These are phyloP conservation scores for Aspergillus sparsus DNA, from an alignment of 495 filamentous ascomycete genomes.

Conservation along the genomic window DNA sequence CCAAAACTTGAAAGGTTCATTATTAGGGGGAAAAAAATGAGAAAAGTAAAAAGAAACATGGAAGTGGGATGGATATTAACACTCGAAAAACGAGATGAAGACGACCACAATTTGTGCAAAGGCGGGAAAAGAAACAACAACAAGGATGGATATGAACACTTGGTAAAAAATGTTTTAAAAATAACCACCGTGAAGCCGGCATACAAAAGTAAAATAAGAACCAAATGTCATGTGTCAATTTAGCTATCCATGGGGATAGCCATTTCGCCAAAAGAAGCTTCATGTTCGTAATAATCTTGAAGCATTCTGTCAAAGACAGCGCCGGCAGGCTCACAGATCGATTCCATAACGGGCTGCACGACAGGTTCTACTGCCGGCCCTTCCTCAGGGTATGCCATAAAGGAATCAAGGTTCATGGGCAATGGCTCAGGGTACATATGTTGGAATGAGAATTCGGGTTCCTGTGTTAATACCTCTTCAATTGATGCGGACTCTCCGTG, in stretches of 20 bases:
- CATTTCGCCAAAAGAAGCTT: neutral
- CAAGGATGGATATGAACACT: neutral
- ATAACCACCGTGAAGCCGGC: too few relatives aligned
- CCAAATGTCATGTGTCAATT: neutral
- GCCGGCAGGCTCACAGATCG: neutral
- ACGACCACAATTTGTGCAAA: neutral
- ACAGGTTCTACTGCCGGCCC: too few relatives aligned
- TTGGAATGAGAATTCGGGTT: too few relatives aligned
- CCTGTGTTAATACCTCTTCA: too few relatives aligned
- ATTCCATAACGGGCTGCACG: too few relatives aligned
- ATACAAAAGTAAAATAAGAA: too few relatives aligned
- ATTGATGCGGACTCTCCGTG: too few relatives aligned
- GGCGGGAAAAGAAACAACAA: slow-evolving; percentile 2
- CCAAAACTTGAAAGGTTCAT: neutral
- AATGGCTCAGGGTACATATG: too few relatives aligned
- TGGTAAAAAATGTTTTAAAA: neutral
- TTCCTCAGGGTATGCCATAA: too few relatives aligned
- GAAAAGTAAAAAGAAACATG: neutral
- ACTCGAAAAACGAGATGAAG: slow-evolving; percentile 1
- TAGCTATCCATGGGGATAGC: too few relatives aligned
- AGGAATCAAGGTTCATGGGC: too few relatives aligned
- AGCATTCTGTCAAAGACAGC: slow-evolving; percentile 10
- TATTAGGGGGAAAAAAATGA: neutral
- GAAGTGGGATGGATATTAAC: neutral
- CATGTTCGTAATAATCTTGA: neutral